phyloP scores from a whole-genome alignment of 148 eudicot genomes.

The Heliamphora exappendiculata region DNA sequence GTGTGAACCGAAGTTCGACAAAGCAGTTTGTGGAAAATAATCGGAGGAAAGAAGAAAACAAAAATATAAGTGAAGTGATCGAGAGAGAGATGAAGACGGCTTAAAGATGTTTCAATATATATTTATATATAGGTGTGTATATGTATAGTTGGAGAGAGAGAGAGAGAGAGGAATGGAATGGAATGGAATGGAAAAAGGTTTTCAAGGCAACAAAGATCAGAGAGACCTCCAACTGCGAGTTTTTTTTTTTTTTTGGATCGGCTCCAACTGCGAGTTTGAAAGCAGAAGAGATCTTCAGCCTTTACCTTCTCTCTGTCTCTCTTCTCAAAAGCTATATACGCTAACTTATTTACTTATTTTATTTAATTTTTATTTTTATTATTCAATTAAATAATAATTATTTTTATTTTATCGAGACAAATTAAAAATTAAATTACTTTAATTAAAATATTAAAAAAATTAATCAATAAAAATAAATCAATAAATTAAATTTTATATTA shows the following conservation, averaged over 20 bases:
- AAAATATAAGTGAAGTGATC: neutral
- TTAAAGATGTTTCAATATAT: neutral
- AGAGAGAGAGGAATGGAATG: neutral
- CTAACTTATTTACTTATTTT: no score
- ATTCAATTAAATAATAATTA: neutral
- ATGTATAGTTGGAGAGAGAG: neutral
- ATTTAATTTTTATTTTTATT: neutral
- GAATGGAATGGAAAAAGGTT: neutral
- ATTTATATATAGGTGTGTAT: conserved; percentile 1
- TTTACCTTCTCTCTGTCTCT: neutral
- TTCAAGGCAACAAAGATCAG: no score
- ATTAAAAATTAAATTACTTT: neutral
- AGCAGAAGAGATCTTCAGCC: conserved; percentile 24
- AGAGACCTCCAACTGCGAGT: no score
- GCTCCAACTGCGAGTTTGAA: conserved; percentile 10
- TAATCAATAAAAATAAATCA: no score
- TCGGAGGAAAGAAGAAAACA: conserved; percentile 8
- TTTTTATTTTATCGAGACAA: neutral
- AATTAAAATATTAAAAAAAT: no score
- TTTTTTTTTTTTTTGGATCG: conserved; percentile 12
- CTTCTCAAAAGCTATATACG: no score
- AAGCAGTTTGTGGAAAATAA: conserved; percentile 10
- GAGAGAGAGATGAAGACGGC: neutral
- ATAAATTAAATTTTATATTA: neutral
- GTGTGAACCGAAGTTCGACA: conserved; percentile 14